These are phyloP conservation scores for Colletotrichum cordylinicola DNA, from an alignment of 2,329 filamentous ascomycete species.

Conservation along the genomic window DNA sequence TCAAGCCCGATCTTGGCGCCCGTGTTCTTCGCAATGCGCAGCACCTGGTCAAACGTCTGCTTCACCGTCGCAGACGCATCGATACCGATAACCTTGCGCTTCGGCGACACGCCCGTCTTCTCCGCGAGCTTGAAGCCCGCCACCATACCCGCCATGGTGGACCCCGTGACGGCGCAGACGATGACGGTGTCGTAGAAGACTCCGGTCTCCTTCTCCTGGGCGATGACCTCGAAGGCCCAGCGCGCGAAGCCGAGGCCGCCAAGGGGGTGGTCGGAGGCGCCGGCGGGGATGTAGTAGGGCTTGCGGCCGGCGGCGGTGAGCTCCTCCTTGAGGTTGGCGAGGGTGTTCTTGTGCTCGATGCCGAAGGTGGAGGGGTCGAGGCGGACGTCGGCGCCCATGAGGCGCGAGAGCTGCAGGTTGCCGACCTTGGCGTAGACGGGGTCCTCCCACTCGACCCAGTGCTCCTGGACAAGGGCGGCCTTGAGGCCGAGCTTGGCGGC, in stretches of 20 bases:
- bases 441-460: constrained; percentile 71
- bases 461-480: constrained; percentile 66
- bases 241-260: constrained; percentile 74
- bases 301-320: constrained; percentile 58
- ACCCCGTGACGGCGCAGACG: constrained; percentile 75
- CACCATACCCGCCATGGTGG: constrained; percentile 74
- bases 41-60: constrained; percentile 69
- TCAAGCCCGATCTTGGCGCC: constrained; percentile 66
- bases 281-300: constrained; percentile 76
- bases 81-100: constrained; percentile 42
- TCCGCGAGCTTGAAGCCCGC: constrained; percentile 73
- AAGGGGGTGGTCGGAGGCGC: constrained; percentile 72
- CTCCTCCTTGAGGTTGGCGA: constrained; percentile 59
- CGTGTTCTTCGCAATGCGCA: constrained; percentile 70
- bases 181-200: constrained; percentile 72
- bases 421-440: constrained; percentile 67
- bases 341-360: constrained; percentile 71
- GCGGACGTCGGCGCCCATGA: constrained; percentile 70
- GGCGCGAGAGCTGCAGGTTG: constrained; percentile 73
- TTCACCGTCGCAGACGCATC: constrained; percentile 51
- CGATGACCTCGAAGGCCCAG: constrained; percentile 72
- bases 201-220: constrained; percentile 66
- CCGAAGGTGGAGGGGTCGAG: constrained; percentile 67
- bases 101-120: constrained; percentile 40
- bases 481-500: constrained; percentile 63